Conservation (phyloP, 805 yeast species). For the Lipomyces japonicus region DNA sequence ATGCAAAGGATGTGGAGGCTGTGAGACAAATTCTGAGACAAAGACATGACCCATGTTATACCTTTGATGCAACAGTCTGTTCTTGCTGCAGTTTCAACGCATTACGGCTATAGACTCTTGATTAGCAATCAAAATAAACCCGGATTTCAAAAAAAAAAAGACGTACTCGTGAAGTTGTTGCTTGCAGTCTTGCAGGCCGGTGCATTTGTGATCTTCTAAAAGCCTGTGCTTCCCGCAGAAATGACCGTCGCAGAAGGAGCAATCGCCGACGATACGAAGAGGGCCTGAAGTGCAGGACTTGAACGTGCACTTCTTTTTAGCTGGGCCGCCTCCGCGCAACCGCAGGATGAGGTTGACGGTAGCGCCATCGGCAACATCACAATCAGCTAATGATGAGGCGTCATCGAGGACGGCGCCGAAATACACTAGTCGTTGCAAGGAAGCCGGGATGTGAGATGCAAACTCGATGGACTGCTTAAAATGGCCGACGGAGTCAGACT, state of each 20-base stretch:
- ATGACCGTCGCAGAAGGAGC: slow-evolving; percentile 77
- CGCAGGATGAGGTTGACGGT: slow-evolving; percentile 80
- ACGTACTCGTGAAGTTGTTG: slow-evolving; percentile 65
- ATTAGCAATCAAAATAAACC: slow-evolving; percentile 1
- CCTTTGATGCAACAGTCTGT: slow-evolving; percentile 74
- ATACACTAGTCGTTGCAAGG: slow-evolving; percentile 46
- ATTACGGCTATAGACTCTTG: slow-evolving; percentile 45
- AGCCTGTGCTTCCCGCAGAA: slow-evolving; percentile 84
- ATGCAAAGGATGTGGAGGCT: too few relatives aligned
- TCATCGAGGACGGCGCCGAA: slow-evolving; percentile 87
- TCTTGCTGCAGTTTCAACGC: slow-evolving; percentile 79
- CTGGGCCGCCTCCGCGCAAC: slow-evolving; percentile 86
- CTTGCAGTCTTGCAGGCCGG: slow-evolving; percentile 74
- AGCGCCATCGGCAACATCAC: slow-evolving; percentile 84
- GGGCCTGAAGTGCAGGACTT: slow-evolving; percentile 61
- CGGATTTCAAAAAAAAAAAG: background rate
- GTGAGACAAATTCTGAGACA: background rate
- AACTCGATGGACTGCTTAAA: slow-evolving; percentile 20
- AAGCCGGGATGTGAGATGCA: slow-evolving; percentile 15
- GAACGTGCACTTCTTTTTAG: slow-evolving; percentile 48
- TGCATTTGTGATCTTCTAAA: slow-evolving; percentile 78
- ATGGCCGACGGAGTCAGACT: slow-evolving; percentile 13
- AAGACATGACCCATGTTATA: slow-evolving; percentile 37
- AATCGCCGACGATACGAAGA: slow-evolving; percentile 67
- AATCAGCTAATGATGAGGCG: slow-evolving; percentile 78